Percentiles rank a stretch among this genome's conserved stretches.
Evolutionary conservation across 768 basidiomycete species (phyloP).

Genomic region (Ephemerocybe angulata): DNA sequence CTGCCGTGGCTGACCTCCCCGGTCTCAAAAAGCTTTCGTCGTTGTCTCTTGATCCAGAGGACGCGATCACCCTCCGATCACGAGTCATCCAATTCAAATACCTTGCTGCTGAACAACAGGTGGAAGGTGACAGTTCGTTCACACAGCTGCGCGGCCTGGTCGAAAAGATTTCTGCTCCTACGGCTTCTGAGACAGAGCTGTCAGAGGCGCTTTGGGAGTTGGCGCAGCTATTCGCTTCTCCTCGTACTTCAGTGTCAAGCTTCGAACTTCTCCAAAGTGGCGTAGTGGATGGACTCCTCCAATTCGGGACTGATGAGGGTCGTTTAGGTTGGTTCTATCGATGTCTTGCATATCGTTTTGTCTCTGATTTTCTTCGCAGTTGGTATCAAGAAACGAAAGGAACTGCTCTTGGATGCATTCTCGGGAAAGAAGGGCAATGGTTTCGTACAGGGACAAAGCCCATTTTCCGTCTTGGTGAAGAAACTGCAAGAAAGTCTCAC

Average conservation of each 20-base stretch:
- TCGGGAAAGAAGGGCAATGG: slow-evolving; percentile 48
- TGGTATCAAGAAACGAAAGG: slow-evolving; percentile 58
- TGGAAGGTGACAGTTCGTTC: slow-evolving; percentile 59
- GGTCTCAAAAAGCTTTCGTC: slow-evolving; percentile 70
- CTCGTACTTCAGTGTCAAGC: slow-evolving; percentile 81
- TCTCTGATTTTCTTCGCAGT: slow-evolving; percentile 42
- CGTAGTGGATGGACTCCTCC: slow-evolving; percentile 80
- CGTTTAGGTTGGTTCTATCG: slow-evolving; percentile 47
- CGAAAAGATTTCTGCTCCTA: slow-evolving; percentile 50
- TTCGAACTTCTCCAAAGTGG: slow-evolving; percentile 96
- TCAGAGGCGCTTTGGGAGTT: slow-evolving; percentile 64
- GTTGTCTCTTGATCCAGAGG: slow-evolving; percentile 74
- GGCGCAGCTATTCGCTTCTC: slow-evolving; percentile 75
- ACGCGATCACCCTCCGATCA: slow-evolving; percentile 89
- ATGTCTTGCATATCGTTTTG: not conserved
- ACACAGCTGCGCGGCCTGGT: slow-evolving; percentile 63
- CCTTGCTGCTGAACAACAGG: slow-evolving; percentile 53
- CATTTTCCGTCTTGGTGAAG: slow-evolving; percentile 81
- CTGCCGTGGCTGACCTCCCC: slow-evolving; percentile 46
- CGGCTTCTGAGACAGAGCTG: slow-evolving; percentile 61
- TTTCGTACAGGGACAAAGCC: slow-evolving; percentile 45
- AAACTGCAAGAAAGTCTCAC: slow-evolving; percentile 95
- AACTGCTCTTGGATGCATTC: slow-evolving; percentile 78
- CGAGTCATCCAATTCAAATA: slow-evolving; percentile 86
- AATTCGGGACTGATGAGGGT: slow-evolving; percentile 69